Evolutionary conservation across 2,329 filamentous ascomycete species (phyloP).

Genomic region (Penicillium sp.): DNA sequence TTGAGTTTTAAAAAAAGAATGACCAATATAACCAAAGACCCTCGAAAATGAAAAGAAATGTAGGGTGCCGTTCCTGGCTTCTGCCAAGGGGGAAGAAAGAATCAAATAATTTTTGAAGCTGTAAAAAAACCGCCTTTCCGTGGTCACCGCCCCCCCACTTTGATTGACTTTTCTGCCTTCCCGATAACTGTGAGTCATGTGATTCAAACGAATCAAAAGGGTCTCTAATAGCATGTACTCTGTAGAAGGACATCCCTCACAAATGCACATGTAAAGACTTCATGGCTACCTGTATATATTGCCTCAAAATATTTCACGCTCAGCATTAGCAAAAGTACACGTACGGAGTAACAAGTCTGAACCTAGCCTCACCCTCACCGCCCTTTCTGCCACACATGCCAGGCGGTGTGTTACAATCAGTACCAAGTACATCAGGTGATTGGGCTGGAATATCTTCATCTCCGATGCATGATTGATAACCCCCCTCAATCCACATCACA

Average conservation of each 20-base stretch:
- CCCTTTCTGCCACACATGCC: not conserved
- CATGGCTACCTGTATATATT: not conserved
- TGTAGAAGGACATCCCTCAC: rapidly evolving
- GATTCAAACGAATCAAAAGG: not conserved
- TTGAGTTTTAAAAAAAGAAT: slow-evolving; percentile 1
- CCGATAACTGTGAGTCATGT: slow-evolving; percentile 7
- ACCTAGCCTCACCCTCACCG: not conserved
- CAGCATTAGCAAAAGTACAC: not conserved
- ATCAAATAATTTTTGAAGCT: slow-evolving; percentile 8
- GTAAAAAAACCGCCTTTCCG: slow-evolving; percentile 1
- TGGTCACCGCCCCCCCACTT: slow-evolving; percentile 16
- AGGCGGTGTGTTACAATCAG: slow-evolving; percentile 8
- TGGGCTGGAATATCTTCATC: slow-evolving; percentile 26
- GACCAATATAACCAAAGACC: not conserved
- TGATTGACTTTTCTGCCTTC: slow-evolving; percentile 9
- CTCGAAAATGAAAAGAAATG: slow-evolving; percentile 12
- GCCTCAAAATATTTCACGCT: no score
- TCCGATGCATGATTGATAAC: slow-evolving; percentile 11
- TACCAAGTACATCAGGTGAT: slow-evolving; percentile 20
- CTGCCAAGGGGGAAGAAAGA: slow-evolving; percentile 18
- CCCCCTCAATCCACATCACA: slow-evolving; percentile 10
- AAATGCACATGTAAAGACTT: not conserved
- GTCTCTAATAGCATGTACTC: not conserved
- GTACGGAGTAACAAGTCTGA: not conserved
- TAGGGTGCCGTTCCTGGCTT: slow-evolving; percentile 20